phyloP scores from a whole-genome alignment of 768 basidiomycete species.

The Panaeolus papilionaceus region DNA sequence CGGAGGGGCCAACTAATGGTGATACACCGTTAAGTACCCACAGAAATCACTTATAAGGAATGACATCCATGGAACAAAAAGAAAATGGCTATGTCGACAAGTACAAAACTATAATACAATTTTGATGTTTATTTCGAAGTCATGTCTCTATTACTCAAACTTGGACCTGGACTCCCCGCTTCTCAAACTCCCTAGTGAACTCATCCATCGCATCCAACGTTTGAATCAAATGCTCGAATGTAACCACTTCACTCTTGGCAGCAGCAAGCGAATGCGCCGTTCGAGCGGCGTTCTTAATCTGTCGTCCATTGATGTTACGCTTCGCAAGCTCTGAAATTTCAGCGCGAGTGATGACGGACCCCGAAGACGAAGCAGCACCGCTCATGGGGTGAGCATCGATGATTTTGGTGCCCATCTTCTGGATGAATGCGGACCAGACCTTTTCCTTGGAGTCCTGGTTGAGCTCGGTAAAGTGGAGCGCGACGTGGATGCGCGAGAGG shows the following conservation, averaged over 20 bases:
- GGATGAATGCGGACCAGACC: conserved; percentile 69
- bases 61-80: too few relatives aligned
- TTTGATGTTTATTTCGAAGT: background rate
- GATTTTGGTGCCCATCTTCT: conserved; percentile 42
- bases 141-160: background rate
- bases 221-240: conserved; percentile 57
- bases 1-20: too few relatives aligned
- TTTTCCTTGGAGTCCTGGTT: conserved; percentile 55
- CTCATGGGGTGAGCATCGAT: conserved; percentile 23
- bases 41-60: too few relatives aligned
- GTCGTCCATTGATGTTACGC: conserved; percentile 64
- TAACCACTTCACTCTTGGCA: conserved; percentile 51
- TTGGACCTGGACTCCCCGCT: background rate
- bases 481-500: conserved; percentile 70
- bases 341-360: conserved; percentile 25
- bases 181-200: conserved; percentile 54
- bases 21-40: too few relatives aligned
- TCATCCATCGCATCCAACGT: conserved; percentile 69
- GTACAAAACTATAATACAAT: background rate
- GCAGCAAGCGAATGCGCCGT: conserved; percentile 68
- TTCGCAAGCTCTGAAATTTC: conserved; percentile 54
- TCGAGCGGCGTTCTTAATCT: conserved; percentile 74
- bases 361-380: background rate
- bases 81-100: background rate
- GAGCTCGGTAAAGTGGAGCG: conserved; percentile 68